Percentiles rank a stretch among this genome's conserved stretches.
phyloP scores from a whole-genome alignment of 352 stramenopile species.

The Plasmopara viticola region DNA sequence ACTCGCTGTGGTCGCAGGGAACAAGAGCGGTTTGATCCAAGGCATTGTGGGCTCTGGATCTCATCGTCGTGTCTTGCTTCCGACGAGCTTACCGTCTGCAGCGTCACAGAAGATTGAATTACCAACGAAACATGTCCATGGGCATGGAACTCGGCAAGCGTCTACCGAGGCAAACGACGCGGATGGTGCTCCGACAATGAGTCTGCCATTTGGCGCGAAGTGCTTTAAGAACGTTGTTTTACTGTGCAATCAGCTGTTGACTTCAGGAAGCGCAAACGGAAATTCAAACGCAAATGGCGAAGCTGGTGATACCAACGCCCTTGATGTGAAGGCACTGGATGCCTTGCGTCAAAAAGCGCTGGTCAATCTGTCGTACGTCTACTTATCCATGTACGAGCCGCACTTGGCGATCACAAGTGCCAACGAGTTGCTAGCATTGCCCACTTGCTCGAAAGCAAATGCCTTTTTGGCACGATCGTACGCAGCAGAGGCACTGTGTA shows the following conservation, averaged over 20 bases:
- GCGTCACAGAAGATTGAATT: constrained; percentile 66
- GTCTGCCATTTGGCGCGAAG: constrained; percentile 76
- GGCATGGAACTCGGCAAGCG: constrained; percentile 24
- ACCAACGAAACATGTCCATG: constrained; percentile 47
- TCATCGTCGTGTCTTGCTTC: constrained; percentile 79
- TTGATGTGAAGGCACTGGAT: constrained; percentile 56
- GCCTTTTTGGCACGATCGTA: constrained; percentile 82
- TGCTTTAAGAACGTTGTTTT: constrained; percentile 86
- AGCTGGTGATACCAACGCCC: constrained; percentile 20
- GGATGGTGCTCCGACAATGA: constrained; percentile 68
- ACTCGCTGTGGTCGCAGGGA: constrained; percentile 42
- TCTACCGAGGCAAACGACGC: constrained; percentile 24
- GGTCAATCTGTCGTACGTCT: constrained; percentile 85
- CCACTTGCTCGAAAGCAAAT: constrained; percentile 67
- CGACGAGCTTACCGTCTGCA: constrained; percentile 49
- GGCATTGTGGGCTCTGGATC: constrained; percentile 69
- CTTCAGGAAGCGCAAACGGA: constrained; percentile 30
- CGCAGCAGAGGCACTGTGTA: constrained; percentile 84
- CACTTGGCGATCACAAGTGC: constrained; percentile 79
- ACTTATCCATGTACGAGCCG: constrained; percentile 89
- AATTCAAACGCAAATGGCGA: constrained; percentile 18
- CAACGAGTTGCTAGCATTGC: constrained; percentile 66
- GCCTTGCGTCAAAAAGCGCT: constrained; percentile 78
- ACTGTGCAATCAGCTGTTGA: constrained; percentile 73
- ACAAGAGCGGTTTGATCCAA: constrained; percentile 81